Percentiles rank a stretch among this genome's conserved stretches.
Evolutionary conservation across 306 rosid species (phyloP).

Genomic region (Medicago truncatula): MtrunA17r5.0-ANR NC_053042.1:43505001-43505500

Average conservation of each 20-base stretch:
- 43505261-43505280: constrained; percentile 56
- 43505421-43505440: constrained; percentile 58
- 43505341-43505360: constrained; percentile 61
- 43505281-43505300: constrained; percentile 52
- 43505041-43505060: background rate
- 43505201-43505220: constrained; percentile 86
- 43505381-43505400: constrained; percentile 92
- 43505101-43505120: background rate
- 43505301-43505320: constrained; percentile 49
- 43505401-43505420: constrained; percentile 81
- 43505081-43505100: constrained; percentile 1
- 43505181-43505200: constrained; percentile 96
- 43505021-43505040: background rate
- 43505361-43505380: constrained; percentile 78
- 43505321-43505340: constrained; percentile 68
- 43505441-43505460: constrained; percentile 84
- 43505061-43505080: constrained; percentile 20
- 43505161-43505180: constrained; percentile 96
- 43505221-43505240: constrained; percentile 74
- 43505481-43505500: constrained; percentile 70
- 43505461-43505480: constrained; percentile 88
- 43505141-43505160: constrained; percentile 81
- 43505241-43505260: constrained; percentile 84
- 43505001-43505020: constrained; percentile 52
- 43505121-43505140: constrained; percentile 9